Base-by-base conservation (phyloP, 148 eudicot genomes). In the Fallopia convolvulus region DNA sequence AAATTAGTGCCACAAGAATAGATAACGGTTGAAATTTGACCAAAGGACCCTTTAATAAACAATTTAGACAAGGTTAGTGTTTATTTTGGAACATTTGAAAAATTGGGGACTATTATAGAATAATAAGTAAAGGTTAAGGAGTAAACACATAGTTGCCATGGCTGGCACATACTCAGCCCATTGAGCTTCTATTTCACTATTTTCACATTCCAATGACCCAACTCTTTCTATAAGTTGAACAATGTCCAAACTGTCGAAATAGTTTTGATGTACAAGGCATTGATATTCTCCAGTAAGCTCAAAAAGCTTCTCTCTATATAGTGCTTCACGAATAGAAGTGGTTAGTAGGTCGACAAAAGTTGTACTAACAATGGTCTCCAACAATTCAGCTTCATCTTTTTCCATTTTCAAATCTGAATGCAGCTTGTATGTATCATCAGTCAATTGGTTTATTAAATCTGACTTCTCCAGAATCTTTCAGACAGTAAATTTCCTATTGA, bases 401-500 rank as follows among this genome's bases (percentile, higher is more conserved):
- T 78, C 81, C 75, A 73, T 86, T 60, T 86, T 83, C 81, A 91
- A 78, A 77, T 90, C 89, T 36, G 77, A 75, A 26, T 58, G 76
- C 79, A 87, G 68, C 77, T 75, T 89, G 90, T 83, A 88, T 77
- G 7, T 87, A 77, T 89, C 93, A 73, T 83, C 36, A 63, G 39
- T 58, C 66, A 58, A 58, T 20, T 21, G 8, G 11, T 58, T 2
- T 58, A 58, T 58, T 30, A 58, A 58, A 2, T 58, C 66, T 20
- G 88, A 77, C 79, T 87, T 91, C 79, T 92, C 97, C 77, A 78
- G 79, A 41, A 44, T 86, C 88, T 79, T 86, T 93, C 79, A 91
- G 82, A 66, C 87, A 83, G 84, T 84, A 84, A 49, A 91, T 83
- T 80, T 91, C 97, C 84, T 86, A 90, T 85, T 93, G 94, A 81